Base-by-base conservation (phyloP, 2,329 filamentous ascomycete genomes). In the Fusarium sacchari region DNA sequence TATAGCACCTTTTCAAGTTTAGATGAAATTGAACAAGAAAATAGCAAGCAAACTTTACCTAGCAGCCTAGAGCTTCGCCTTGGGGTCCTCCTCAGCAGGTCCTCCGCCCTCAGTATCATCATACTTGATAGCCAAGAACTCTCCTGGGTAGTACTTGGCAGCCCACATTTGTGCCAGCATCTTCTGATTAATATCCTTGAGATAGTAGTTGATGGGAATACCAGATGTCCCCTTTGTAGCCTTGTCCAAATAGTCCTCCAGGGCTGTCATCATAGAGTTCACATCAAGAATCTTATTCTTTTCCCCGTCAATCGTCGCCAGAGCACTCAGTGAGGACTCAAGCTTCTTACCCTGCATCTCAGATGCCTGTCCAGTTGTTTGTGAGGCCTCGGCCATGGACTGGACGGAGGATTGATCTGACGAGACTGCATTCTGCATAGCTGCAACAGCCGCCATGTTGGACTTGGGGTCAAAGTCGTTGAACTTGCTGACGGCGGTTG, bases 81-180 rank as follows among this genome's bases (percentile, higher is more conserved):
- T 36, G 43, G 18, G 43, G 3, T 46, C 43, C 32, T 36, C 53
- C 12, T 39, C 17, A 9, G 53, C n/a, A 44, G 39, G 15, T 3
- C 40, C n/a, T 26, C 22, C 30, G 11, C 26, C 28, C 9, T 30
- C 44, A 0, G 12, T 46, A 36, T 74, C 69, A 32, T 74, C 70
- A 17, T 47, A 60, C 9, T 66, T 53, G 49, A 73, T 60, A 20
- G 61, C 15, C 55, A 73, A 69, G 52, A 40, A 75, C 36, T 65
- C 20, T 6, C 69, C 69, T 7, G 69, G 72, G 22, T 28, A 73
- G 20, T 74, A 74, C 18, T 71, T 69, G 11, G 72, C 66, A n/a
- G 49, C 58, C 69, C 72, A 74, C 60, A 71, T 74, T 40, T 76
- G 20, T 2, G 67, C 69, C 64, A 73, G 39, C 67, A 69, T 71